Base-by-base conservation (phyloP, 495 filamentous ascomycete species). In the Penicillium cinerascens region DNA sequence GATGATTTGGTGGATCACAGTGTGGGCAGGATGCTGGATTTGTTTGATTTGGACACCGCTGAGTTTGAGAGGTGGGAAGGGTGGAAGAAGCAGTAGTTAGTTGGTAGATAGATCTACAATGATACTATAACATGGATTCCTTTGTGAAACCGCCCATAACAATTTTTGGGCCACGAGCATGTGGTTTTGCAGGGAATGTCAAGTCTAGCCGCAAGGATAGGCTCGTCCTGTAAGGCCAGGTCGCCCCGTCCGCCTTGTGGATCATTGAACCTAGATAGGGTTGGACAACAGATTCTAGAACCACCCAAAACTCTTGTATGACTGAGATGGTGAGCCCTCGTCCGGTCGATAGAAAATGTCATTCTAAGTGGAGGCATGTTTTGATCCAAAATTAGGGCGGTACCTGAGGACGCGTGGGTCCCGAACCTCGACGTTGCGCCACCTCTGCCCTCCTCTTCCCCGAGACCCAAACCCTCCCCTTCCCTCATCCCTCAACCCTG, bases 1-100 rank as follows among this genome's bases (percentile, higher is more conserved):
- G 68, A 76, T 22, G 72, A 75, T 4, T 33, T 78, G 54, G 61
- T 70, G 1, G 60, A 75, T 43, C 73, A 77, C 47, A 75, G 61
- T 52, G 70, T 78, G 0, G 71, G 68, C 6, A 54, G 72, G 8
- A 75, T 78, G 64, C 44, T 78, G 45, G 74, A 78, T 44, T 33
- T 13, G 11, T 33, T 33, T 33, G 29, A 33, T 15, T 33, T 33
- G 29, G 29, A 33, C 29, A 33, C 9, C 9, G 29, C 29, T 33
- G 29, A 13, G 10, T 33, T 11, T 15, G 29, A 33, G 29, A 10
- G 6, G 26, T 7, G 26, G 26, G 9, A 11, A 13, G 29, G 9
- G 29, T 13, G 29, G 29, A 33, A 33, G 27, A 29, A 33, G 29
- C 9, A 33, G 29, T 33, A 33, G 29, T 15, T 33, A 3, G 29